Evolutionary conservation across 2,329 filamentous ascomycete genomes (phyloP).

Genomic region (Lecanosticta acicola): DNA sequence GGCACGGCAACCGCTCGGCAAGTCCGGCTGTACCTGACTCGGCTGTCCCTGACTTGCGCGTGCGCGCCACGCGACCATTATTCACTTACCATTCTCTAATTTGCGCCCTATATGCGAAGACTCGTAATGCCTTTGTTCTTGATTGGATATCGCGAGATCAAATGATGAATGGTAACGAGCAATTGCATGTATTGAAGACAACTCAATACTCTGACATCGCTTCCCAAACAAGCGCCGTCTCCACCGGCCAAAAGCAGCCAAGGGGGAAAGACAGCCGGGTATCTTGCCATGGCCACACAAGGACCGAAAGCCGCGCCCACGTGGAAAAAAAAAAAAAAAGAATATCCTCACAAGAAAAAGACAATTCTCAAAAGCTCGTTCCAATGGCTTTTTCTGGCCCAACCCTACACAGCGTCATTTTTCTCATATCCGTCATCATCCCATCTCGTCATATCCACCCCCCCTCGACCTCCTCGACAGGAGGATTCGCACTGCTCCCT

Average conservation of each 20-base stretch:
- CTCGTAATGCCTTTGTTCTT: too few species aligned
- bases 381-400: background rate
- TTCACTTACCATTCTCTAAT: too few species aligned
- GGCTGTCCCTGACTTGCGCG: too few species aligned
- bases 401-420: background rate
- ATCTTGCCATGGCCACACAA: conserved; percentile 1
- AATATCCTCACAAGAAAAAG: background rate
- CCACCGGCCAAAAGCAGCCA: too few species aligned
- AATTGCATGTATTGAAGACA: too few species aligned
- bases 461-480: conserved; percentile 3
- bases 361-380: background rate
- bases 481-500: background rate
- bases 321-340: background rate
- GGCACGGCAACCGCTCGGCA: background rate
- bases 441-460: conserved; percentile 8
- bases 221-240: background rate
- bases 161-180: too few species aligned
- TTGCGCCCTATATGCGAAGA: too few species aligned
- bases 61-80: background rate
- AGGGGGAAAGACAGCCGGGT: background rate
- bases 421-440: conserved; percentile 10
- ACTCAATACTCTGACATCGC: background rate
- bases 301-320: background rate
- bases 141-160: too few species aligned
- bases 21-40: background rate